Conservation (phyloP, 371 early-diverging fungal species). For the Mucor velutinosus region DNA sequence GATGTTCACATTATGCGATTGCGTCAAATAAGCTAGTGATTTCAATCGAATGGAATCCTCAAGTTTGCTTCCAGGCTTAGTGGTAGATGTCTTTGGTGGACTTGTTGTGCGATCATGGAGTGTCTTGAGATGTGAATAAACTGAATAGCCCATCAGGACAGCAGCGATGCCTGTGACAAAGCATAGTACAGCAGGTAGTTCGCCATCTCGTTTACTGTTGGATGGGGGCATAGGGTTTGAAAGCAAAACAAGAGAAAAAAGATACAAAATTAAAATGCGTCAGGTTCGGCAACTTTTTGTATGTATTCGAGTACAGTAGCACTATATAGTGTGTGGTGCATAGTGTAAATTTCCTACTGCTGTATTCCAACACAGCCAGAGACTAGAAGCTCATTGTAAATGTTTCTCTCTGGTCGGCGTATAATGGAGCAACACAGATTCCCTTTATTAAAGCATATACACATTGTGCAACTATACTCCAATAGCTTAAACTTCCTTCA, state of each 20-base stretch:
- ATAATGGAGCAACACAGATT: too few relatives aligned
- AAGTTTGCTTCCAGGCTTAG: conserved; percentile 32
- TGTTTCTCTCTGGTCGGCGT: too few relatives aligned
- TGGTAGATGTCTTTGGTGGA: conserved; percentile 18
- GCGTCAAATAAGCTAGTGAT: conserved; percentile 62
- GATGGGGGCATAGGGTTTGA: background rate
- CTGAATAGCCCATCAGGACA: conserved; percentile 61
- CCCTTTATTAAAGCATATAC: background rate
- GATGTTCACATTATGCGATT: conserved; percentile 66
- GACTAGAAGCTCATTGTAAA: too few relatives aligned
- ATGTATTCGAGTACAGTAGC: background rate
- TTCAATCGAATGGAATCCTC: conserved; percentile 60
- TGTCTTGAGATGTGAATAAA: conserved; percentile 58
- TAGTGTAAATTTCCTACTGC: too few relatives aligned
- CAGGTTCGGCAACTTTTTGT: background rate
- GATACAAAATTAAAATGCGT: background rate
- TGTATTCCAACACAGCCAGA: too few relatives aligned
- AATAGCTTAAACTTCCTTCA: conserved; percentile 14
- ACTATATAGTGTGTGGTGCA: too few relatives aligned
- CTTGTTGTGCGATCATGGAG: conserved; percentile 31
- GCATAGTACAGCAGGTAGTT: conserved; percentile 25
- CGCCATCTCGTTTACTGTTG: conserved; percentile 1
- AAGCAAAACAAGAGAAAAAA: background rate
- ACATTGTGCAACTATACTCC: background rate
- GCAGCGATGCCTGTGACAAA: conserved; percentile 55